Base-by-base conservation (phyloP, 139 green algal species). In the Chlorella sp. region DNA sequence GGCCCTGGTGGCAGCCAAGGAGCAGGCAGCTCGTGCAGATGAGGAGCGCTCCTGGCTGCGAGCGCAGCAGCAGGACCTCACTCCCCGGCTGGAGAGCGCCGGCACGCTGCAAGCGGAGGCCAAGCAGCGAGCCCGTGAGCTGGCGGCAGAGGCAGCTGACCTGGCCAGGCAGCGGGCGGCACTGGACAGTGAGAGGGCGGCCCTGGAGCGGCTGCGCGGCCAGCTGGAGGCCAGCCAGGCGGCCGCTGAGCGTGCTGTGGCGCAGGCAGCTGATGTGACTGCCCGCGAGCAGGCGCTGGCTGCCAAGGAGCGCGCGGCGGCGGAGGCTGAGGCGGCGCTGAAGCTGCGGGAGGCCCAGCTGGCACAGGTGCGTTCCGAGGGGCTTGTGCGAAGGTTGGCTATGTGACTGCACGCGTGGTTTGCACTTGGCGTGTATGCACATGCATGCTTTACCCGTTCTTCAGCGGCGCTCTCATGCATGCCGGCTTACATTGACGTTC, bases 161-260 rank as follows among this genome's bases (percentile, higher is more conserved):
- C 32, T 85, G 36, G 40, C 20, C 11, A 30, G 56, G 32, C 36
- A 86, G 70, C 40, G n/a, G 70, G n/a, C 46, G 40, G 14, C 56
- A 36, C 81, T 86, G 56, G 68, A 78, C 7, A 51, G 68, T 19
- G 81, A 87, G 76, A 54, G 44, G 2, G 70, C 69, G 14, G 69
- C 51, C 51, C 69, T 91, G 38, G 72, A 76, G 44, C 36, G 81
- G 36, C 68, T 76, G 56, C 81, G 82, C 43, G n/a, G n/a, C 19
- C 22, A 75, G 58, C 67, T 87, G n/a, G 88, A 85, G 69, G 64
- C 44, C 46, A 85, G 83, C 60, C 65, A 87, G 46, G 64, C 51
- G 16, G 26, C 40, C n/a, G 84, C 84, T 5, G 75, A 87, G 17
- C 11, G 34, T 1, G 76, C 70, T 3, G 46, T 90, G 56, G 77